phyloP scores from a whole-genome alignment of 257 asterid genomes.

The Thymus quinquecostatus region DNA sequence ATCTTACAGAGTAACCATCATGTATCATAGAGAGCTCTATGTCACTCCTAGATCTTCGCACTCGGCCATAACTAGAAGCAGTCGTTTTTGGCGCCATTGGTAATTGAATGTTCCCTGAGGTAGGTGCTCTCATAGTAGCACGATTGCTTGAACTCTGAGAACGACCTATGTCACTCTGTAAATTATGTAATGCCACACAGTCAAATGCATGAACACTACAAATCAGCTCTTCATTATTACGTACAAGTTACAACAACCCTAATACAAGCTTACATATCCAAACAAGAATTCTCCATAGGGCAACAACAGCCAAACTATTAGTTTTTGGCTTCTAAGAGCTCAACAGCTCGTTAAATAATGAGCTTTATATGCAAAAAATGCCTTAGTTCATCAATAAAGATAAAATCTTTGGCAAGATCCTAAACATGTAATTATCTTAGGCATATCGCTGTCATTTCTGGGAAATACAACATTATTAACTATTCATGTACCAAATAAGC shows the following conservation, averaged over 20 bases:
- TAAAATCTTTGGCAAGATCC: constrained; percentile 5
- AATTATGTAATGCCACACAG: constrained; percentile 26
- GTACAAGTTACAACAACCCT: constrained; percentile 6
- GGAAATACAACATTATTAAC: background rate
- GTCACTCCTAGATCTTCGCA: constrained; percentile 66
- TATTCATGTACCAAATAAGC: background rate
- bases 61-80: constrained; percentile 50
- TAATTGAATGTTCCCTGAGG: constrained; percentile 40
- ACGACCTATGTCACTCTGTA: constrained; percentile 68
- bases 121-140: constrained; percentile 40
- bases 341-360: background rate
- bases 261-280: background rate
- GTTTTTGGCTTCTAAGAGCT: constrained; percentile 19
- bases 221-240: constrained; percentile 4
- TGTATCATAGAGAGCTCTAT: constrained; percentile 50
- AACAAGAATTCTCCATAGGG: background rate
- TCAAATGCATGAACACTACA: too few relatives aligned
- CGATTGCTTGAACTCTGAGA: constrained; percentile 46
- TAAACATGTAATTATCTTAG: constrained; percentile 10
- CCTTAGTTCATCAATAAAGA: background rate
- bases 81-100: constrained; percentile 37
- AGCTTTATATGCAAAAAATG: background rate
- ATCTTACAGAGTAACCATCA: constrained; percentile 88
- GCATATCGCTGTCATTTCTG: background rate
- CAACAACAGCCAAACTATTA: constrained; percentile 13